Percentiles rank a stretch among this genome's conserved stretches.
These are phyloP conservation scores for Cercis canadensis DNA, from an alignment of 306 rosid genomes.

Conservation along the genomic window DNA sequence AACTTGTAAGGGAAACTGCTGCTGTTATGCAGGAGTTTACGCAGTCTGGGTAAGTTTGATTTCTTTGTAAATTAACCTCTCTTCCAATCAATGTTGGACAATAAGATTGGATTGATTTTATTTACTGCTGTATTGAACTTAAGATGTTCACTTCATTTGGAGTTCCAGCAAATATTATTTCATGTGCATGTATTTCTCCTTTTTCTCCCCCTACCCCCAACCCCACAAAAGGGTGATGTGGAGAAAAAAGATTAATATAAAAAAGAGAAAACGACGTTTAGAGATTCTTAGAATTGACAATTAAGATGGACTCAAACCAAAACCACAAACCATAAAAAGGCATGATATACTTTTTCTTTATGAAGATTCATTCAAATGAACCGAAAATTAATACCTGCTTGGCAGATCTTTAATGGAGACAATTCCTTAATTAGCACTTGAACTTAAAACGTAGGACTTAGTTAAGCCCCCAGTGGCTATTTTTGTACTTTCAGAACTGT, in stretches of 20 bases:
- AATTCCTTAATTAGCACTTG: neutral
- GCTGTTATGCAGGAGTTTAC: conserved; percentile 99
- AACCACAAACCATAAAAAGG: no score
- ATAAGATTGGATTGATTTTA: neutral
- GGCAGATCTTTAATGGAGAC: neutral
- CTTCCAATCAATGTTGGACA: neutral
- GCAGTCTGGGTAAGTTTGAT: conserved; percentile 80
- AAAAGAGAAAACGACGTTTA: no score
- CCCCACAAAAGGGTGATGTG: no score
- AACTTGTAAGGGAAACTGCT: conserved; percentile 96
- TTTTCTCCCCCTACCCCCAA: neutral
- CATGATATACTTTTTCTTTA: no score
- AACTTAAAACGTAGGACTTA: conserved; percentile 5
- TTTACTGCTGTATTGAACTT: conserved; percentile 16
- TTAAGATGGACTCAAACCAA: no score
- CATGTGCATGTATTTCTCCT: neutral
- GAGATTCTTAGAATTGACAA: no score
- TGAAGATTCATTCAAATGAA: no score
- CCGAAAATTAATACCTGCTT: neutral
- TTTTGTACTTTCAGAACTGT: neutral
- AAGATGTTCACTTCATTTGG: neutral
- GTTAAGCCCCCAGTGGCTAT: neutral
- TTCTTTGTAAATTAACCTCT: neutral
- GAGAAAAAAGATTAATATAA: no score
- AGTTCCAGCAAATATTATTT: neutral